Evolutionary conservation across 2,329 filamentous ascomycete species (phyloP).

Genomic region (Sclerotinia sclerotiorum): DNA sequence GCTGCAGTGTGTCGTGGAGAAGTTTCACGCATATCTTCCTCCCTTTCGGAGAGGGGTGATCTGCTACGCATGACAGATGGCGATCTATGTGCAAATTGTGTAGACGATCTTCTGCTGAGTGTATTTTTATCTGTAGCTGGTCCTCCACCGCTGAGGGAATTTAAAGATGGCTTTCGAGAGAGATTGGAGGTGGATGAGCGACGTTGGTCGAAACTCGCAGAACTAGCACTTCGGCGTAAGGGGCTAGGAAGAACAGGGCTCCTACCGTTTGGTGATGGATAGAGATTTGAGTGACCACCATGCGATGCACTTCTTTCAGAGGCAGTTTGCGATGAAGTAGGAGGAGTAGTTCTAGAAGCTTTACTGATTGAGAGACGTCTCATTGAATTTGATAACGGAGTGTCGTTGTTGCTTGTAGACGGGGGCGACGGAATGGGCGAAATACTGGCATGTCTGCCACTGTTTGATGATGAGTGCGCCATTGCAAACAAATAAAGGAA

Average conservation of each 20-base stretch:
- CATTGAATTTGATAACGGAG: conserved; percentile 41
- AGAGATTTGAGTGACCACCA: conserved; percentile 26
- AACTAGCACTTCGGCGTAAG: conserved; percentile 44
- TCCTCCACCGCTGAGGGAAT: conserved; percentile 45
- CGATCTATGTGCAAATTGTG: conserved; percentile 42
- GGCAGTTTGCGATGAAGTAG: conserved; percentile 27
- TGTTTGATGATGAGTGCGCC: conserved; percentile 23
- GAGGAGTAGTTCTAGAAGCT: conserved; percentile 28
- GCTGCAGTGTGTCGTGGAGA: conserved; percentile 50
- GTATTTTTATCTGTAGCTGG: conserved; percentile 42
- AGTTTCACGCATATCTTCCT: conserved; percentile 37
- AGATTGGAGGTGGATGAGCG: conserved; percentile 46
- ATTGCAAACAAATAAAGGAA: conserved; percentile 20
- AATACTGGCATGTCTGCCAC: conserved; percentile 25
- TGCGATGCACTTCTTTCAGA: conserved; percentile 21
- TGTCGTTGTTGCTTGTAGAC: conserved; percentile 30
- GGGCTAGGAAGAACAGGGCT: conserved; percentile 34
- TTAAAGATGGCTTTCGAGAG: conserved; percentile 45
- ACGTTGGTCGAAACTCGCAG: conserved; percentile 45
- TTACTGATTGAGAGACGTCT: conserved; percentile 43
- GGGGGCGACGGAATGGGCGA: conserved; percentile 24
- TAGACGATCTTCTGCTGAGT: conserved; percentile 45
- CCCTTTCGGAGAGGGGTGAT: conserved; percentile 43
- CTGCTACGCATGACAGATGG: conserved; percentile 41
- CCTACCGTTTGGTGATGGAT: conserved; percentile 35